Evolutionary conservation across 805 yeast species (phyloP).

Genomic region (Zygotorulaspora florentina): DNA sequence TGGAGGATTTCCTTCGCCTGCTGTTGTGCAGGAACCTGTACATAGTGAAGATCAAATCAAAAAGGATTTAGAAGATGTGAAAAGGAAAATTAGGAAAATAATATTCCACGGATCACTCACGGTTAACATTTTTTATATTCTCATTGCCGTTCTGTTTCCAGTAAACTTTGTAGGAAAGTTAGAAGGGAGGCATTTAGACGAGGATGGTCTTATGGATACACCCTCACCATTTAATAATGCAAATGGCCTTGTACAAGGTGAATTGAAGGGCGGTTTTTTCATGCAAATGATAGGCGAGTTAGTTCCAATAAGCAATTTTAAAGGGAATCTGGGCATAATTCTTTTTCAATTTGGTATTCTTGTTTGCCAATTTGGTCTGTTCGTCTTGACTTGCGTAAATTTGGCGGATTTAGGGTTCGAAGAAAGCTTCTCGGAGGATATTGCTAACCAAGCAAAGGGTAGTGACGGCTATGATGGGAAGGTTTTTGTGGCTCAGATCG

Average conservation of each 20-base stretch:
- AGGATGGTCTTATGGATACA: conserved; percentile 27
- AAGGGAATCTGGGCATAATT: conserved; percentile 32
- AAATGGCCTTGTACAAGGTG: conserved; percentile 28
- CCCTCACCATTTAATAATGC: conserved; percentile 30
- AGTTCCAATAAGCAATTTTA: conserved; percentile 33
- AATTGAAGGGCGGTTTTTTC: conserved; percentile 36
- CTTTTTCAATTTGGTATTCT: conserved; percentile 29
- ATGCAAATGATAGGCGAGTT: conserved; percentile 48
- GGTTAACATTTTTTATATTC: conserved; percentile 20
- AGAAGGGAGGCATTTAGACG: conserved; percentile 21
- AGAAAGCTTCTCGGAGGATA: conserved; percentile 10
- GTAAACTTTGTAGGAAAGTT: conserved; percentile 38
- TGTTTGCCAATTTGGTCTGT: conserved; percentile 24
- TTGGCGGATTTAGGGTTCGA: conserved; percentile 21
- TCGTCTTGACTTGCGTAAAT: conserved; percentile 28
- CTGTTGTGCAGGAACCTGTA: background rate
- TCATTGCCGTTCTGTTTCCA: conserved; percentile 25
- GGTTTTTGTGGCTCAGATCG: conserved; percentile 35
- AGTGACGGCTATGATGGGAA: conserved; percentile 48
- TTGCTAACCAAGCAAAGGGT: conserved; percentile 10
- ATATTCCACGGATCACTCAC: conserved; percentile 28
- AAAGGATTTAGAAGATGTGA: conserved; percentile 13
- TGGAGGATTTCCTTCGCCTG: conserved; percentile 18
- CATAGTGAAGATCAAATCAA: conserved; percentile 2
- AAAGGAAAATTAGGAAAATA: conserved; percentile 21